Base-by-base conservation (phyloP, 805 yeast genomes). In the Wickerhamomyces queroliae region DNA sequence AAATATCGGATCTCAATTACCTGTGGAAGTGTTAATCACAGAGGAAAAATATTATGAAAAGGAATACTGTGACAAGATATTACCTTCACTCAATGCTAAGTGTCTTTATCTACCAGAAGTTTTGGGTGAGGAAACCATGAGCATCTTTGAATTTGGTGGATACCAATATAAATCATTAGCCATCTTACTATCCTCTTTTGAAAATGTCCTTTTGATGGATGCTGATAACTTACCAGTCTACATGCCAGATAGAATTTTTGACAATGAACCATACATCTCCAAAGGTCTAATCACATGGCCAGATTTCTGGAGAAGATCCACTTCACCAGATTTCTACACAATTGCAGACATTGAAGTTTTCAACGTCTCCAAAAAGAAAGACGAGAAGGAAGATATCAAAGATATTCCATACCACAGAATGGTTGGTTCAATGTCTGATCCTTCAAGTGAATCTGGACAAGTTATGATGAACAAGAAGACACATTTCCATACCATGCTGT, bases 291-390 rank as follows among this genome's bases (percentile, higher is more conserved):
- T 78, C 21, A 53, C 76, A 13, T 86, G 93, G 90, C 91, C 93
- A 2, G 95, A 86, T 58, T 85, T 76, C 58, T 86, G 95, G 95
- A 73, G 79, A 54, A 70, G 95, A 46, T 76, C 88, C 4, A 83
- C 88, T 2, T 73, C 82, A 3, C 93, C 95, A 2, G 60, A 61
- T 30, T 80, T 70, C 49, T 86, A 81, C 57, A 74, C 76, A 18
- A 75, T 86, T 43, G 84, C 84, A 0, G 82, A 76, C 8, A 62
- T 76, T 11, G 43, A 58, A 36, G 58, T 76, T n/a, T n/a, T n/a
- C n/a, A n/a, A n/a, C n/a, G n/a, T n/a, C n/a, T n/a, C n/a, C n/a
- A n/a, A n/a, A n/a, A n/a, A n/a, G n/a, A n/a, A n/a, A n/a, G n/a
- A n/a, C n/a, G 1, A 70, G 74, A 23, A 51, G 47, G 27, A 59